Conservation (phyloP, 331 rosid species). For the Rosa hybrid region DNA sequence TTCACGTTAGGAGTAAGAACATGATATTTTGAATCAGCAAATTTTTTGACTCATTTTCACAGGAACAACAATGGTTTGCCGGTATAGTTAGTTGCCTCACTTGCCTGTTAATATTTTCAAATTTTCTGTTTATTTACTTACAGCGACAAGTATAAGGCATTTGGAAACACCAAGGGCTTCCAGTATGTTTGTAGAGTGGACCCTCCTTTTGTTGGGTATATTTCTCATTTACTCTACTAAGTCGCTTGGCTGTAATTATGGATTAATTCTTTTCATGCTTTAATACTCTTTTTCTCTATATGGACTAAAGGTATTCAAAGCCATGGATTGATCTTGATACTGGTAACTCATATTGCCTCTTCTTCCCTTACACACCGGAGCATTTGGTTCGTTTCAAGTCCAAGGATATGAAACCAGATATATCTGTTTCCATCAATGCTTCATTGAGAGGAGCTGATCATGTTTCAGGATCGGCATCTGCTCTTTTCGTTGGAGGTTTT, state of each 20-base stretch:
- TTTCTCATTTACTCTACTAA: constrained; percentile 8
- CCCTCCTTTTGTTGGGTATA: constrained; percentile 91
- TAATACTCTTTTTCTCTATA: constrained; percentile 21
- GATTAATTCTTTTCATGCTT: constrained; percentile 16
- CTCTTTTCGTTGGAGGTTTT: constrained; percentile 89
- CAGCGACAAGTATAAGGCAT: constrained; percentile 41
- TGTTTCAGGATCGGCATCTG: constrained; percentile 74
- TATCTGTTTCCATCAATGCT: constrained; percentile 66
- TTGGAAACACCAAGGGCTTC: constrained; percentile 43
- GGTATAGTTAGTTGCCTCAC: neutral
- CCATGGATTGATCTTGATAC: constrained; percentile 85
- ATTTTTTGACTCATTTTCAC: neutral
- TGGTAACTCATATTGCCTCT: constrained; percentile 75
- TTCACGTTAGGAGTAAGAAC: neutral
- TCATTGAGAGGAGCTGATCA: constrained; percentile 57
- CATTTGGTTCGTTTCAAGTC: constrained; percentile 70
- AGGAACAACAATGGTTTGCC: neutral
- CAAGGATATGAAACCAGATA: constrained; percentile 67
- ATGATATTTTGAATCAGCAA: neutral
- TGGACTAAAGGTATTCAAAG: constrained; percentile 67
- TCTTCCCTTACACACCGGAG: constrained; percentile 90
- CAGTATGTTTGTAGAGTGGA: constrained; percentile 75
- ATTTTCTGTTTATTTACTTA: constrained; percentile 27
- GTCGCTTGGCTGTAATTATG: constrained; percentile 1
- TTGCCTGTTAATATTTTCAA: neutral